Evolutionary conservation across 2,329 filamentous ascomycete genomes (phyloP).

Genomic region (Cordyceps farinosa): DNA sequence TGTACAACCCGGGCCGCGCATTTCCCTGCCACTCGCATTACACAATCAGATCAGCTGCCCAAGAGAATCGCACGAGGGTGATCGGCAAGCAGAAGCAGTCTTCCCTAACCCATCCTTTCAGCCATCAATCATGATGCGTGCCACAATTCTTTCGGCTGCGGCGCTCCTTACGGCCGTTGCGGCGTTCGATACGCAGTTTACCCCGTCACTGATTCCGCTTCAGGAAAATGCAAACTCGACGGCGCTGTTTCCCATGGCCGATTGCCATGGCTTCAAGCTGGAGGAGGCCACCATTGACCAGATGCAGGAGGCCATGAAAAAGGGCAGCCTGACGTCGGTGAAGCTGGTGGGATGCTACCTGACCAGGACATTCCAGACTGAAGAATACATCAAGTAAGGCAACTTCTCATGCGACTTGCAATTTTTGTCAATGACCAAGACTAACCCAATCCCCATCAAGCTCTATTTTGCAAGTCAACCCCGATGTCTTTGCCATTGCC

Average conservation of each 20-base stretch:
- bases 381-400: constrained; percentile 60
- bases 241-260: constrained; percentile 57
- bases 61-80: neutral
- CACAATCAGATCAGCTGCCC: neutral
- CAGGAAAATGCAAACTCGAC: constrained; percentile 35
- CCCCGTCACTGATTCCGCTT: constrained; percentile 33
- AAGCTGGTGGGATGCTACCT: constrained; percentile 62
- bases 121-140: constrained; percentile 5
- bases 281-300: constrained; percentile 69
- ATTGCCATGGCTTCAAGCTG: constrained; percentile 56
- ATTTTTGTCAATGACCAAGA: neutral
- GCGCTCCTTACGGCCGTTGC: constrained; percentile 8
- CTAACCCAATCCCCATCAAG: constrained; percentile 29
- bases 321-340: constrained; percentile 53
- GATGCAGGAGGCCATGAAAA: constrained; percentile 56
- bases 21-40: neutral
- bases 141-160: constrained; percentile 5
- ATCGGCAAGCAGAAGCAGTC: neutral
- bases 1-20: neutral
- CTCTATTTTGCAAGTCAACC: constrained; percentile 63
- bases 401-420: neutral
- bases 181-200: constrained; percentile 19
- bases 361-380: constrained; percentile 56
- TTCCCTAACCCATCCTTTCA: neutral
- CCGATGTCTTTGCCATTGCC: constrained; percentile 63